Evolutionary conservation across 768 basidiomycete genomes (phyloP).

Genomic region (Candolleomyces eurysporus): DNA sequence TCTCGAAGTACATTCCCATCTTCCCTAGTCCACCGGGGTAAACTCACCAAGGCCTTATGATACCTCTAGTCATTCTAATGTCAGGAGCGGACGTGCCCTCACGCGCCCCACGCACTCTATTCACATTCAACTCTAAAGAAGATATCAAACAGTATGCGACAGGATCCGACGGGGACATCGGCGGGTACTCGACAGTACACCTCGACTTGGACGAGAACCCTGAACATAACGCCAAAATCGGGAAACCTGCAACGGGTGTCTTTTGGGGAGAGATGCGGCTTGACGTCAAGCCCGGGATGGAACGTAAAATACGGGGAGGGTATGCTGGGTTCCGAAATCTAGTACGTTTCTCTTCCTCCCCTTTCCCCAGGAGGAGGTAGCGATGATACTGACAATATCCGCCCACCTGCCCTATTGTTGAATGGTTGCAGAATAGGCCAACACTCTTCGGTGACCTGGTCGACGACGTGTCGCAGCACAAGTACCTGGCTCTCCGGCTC

Average conservation of each 20-base stretch:
- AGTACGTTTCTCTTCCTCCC: constrained; percentile 34
- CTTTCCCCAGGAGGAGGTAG: no score
- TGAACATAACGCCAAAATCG: constrained; percentile 42
- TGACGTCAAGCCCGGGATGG: constrained; percentile 62
- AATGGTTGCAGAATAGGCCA: constrained; percentile 55
- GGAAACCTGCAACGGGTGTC: constrained; percentile 51
- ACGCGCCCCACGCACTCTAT: constrained; percentile 62
- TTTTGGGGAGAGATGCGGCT: constrained; percentile 84
- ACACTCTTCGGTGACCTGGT: constrained; percentile 83
- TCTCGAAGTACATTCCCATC: constrained; percentile 28
- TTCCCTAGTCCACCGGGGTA: background rate
- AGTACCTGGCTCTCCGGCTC: constrained; percentile 78
- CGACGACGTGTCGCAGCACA: constrained; percentile 81
- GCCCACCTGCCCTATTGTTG: background rate
- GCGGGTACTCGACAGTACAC: constrained; percentile 76
- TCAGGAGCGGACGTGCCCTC: constrained; percentile 65
- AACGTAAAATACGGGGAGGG: constrained; percentile 72
- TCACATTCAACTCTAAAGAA: constrained; percentile 57
- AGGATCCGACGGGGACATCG: constrained; percentile 88
- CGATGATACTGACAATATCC: background rate
- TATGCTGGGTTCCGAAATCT: constrained; percentile 91
- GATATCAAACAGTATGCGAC: constrained; percentile 65
- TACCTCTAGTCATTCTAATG: constrained; percentile 70
- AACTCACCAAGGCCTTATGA: background rate
- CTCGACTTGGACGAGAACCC: constrained; percentile 64